A percentile compares a stretch with the other conserved stretches of the same genome.
These are phyloP conservation scores for Candida takata DNA, from an alignment of 805 yeast genomes.

Conservation along the genomic window DNA sequence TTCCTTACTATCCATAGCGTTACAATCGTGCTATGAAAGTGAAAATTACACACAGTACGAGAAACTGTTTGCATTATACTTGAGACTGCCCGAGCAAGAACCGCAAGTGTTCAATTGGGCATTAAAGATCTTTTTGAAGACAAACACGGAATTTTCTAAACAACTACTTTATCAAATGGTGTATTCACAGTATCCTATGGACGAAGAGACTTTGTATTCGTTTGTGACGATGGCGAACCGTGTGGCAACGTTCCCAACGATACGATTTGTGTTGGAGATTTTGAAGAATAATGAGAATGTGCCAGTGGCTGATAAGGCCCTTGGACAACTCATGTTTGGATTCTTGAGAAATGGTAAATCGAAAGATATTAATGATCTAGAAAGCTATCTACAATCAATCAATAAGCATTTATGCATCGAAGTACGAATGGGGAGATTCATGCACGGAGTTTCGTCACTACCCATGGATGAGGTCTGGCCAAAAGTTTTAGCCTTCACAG, in stretches of 20 bases:
- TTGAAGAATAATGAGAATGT: slow-evolving; percentile 11
- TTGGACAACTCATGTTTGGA: slow-evolving; percentile 8
- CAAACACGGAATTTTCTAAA: slow-evolving; percentile 21
- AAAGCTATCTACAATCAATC: slow-evolving; percentile 1
- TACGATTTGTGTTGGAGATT: slow-evolving; percentile 17
- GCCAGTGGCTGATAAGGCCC: not conserved
- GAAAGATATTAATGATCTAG: slow-evolving; percentile 7
- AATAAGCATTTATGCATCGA: slow-evolving; percentile 3
- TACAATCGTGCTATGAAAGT: slow-evolving; percentile 3
- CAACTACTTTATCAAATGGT: slow-evolving; percentile 24
- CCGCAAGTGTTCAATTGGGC: slow-evolving; percentile 18
- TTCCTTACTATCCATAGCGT: slow-evolving; percentile 1
- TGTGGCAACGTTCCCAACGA: slow-evolving; percentile 14
- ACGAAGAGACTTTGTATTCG: slow-evolving; percentile 14
- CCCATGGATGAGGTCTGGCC: slow-evolving; percentile 4
- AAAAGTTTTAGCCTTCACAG: slow-evolving; percentile 2
- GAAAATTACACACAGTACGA: slow-evolving; percentile 14
- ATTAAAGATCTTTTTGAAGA: slow-evolving; percentile 15
- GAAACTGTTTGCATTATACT: slow-evolving; percentile 14
- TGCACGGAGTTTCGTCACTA: slow-evolving; percentile 3
- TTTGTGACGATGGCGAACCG: slow-evolving; percentile 14
- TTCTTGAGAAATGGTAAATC: slow-evolving; percentile 8
- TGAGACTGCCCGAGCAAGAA: slow-evolving; percentile 8
- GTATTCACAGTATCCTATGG: slow-evolving; percentile 19
- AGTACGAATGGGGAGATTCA: slow-evolving; percentile 7